Evolutionary conservation across 495 filamentous ascomycete genomes (phyloP).

Genomic region (Talaromyces proteolyticus): DNA sequence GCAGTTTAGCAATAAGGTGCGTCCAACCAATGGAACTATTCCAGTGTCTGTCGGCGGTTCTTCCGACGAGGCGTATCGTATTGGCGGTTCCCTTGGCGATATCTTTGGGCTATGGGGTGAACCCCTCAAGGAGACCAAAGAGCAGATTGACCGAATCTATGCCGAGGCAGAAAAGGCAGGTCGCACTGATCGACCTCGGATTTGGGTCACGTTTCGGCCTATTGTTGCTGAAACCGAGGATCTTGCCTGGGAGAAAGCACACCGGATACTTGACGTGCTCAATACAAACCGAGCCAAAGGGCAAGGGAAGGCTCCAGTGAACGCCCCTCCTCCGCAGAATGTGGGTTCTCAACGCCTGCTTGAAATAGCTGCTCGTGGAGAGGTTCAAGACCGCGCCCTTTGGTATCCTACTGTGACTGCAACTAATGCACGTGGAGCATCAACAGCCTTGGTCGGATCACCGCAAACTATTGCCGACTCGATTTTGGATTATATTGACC

Average conservation of each 20-base stretch:
- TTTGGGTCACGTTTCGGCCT: constrained; percentile 52
- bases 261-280: constrained; percentile 38
- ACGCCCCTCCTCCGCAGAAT: constrained; percentile 39
- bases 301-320: constrained; percentile 17
- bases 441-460: constrained; percentile 47
- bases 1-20: constrained; percentile 42
- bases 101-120: constrained; percentile 55
- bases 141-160: constrained; percentile 49
- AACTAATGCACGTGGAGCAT: constrained; percentile 48
- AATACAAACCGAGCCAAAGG: constrained; percentile 24
- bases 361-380: constrained; percentile 45
- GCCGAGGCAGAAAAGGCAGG: constrained; percentile 41
- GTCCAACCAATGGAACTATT: constrained; percentile 40
- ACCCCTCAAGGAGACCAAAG: constrained; percentile 48
- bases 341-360: constrained; percentile 47
- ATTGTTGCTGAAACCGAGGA: constrained; percentile 50
- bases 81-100: constrained; percentile 45
- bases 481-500: constrained; percentile 46
- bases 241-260: constrained; percentile 47
- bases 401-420: constrained; percentile 53
- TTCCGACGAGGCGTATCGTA: constrained; percentile 45
- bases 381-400: constrained; percentile 48
- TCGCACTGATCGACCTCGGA: constrained; percentile 35
- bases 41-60: constrained; percentile 48
- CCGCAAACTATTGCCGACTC: constrained; percentile 41